A percentile compares a stretch with the other conserved stretches of the same genome.
These are phyloP conservation scores for Taiozyma sp. DNA, from an alignment of 1,139 yeast genomes.

Conservation along the genomic window DNA sequence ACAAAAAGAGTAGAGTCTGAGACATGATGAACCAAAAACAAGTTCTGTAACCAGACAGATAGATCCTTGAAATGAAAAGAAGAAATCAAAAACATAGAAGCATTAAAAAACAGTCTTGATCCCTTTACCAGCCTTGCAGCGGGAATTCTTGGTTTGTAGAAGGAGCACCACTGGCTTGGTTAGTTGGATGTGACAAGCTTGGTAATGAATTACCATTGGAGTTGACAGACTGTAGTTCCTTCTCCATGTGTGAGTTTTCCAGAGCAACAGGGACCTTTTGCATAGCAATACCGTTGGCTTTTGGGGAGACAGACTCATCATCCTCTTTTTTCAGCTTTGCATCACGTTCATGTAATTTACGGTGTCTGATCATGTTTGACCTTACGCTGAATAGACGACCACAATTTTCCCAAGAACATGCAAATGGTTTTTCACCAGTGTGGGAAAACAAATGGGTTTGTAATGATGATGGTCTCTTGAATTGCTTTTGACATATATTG, in stretches of 20 bases:
- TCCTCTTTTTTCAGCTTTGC: constrained; percentile 7
- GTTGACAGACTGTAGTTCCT: not conserved
- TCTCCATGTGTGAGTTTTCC: not conserved
- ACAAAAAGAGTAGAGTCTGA: not conserved
- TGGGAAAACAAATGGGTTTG: constrained; percentile 81
- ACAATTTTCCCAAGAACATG: constrained; percentile 64
- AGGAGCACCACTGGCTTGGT: not conserved
- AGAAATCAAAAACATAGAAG: not conserved
- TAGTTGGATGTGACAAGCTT: constrained; percentile 1
- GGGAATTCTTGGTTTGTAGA: not conserved
- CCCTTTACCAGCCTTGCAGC: not conserved
- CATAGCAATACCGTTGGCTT: not conserved
- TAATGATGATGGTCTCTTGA: constrained; percentile 77
- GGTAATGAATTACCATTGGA: not conserved
- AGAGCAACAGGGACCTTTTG: not conserved
- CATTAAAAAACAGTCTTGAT: not conserved
- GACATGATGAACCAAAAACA: not conserved
- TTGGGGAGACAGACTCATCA: not conserved
- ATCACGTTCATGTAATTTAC: constrained; percentile 53
- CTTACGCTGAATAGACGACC: constrained; percentile 72
- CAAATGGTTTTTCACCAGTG: constrained; percentile 80
- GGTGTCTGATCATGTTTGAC: constrained; percentile 78
- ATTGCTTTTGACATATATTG: constrained; percentile 67
- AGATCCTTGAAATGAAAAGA: not conserved
- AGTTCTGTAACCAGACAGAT: not conserved